Percentiles rank a stretch among this genome's conserved stretches.
Conservation (phyloP, 139 green algal species). For the Auxenochlorella pyrenoidosa region DNA sequence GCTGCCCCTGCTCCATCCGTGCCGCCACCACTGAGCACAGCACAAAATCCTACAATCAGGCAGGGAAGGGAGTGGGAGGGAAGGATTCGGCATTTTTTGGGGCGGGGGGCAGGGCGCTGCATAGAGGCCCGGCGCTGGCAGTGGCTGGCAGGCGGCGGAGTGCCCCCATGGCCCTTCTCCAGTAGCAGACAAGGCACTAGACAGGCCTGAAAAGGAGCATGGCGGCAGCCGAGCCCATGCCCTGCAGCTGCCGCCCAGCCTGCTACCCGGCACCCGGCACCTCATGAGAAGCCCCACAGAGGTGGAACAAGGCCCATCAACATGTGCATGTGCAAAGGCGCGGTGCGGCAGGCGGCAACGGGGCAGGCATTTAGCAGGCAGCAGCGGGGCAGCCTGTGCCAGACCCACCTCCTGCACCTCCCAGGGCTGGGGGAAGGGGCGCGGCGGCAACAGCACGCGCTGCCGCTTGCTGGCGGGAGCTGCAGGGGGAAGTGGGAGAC, state of each 20-base stretch:
- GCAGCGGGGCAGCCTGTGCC: not conserved
- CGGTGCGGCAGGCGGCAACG: too few relatives aligned
- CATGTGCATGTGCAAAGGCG: too few relatives aligned
- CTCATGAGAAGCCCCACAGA: too few relatives aligned
- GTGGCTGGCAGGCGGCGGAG: too few relatives aligned
- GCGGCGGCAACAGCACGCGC: not conserved
- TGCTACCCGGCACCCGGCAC: too few relatives aligned
- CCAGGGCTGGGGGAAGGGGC: conserved; percentile 28
- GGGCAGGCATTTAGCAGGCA: not conserved
- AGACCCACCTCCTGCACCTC: conserved; percentile 16
- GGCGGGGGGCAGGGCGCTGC: not conserved
- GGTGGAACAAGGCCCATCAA: too few relatives aligned
- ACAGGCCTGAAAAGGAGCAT: too few relatives aligned
- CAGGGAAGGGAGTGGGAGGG: not conserved
- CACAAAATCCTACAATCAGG: conserved; percentile 33
- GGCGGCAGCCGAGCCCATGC: too few relatives aligned
- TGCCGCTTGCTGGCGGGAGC: conserved; percentile 34
- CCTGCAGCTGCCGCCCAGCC: too few relatives aligned
- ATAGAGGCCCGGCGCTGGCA: too few relatives aligned
- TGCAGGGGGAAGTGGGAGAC: not conserved
- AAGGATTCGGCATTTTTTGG: not conserved
- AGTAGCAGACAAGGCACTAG: too few relatives aligned
- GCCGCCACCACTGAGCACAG: conserved; percentile 21
- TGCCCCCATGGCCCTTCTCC: too few relatives aligned
- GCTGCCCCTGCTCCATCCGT: conserved; percentile 3